Base-by-base conservation (phyloP, 805 yeast genomes). In the Yamadazyma paraphyllophila region DNA sequence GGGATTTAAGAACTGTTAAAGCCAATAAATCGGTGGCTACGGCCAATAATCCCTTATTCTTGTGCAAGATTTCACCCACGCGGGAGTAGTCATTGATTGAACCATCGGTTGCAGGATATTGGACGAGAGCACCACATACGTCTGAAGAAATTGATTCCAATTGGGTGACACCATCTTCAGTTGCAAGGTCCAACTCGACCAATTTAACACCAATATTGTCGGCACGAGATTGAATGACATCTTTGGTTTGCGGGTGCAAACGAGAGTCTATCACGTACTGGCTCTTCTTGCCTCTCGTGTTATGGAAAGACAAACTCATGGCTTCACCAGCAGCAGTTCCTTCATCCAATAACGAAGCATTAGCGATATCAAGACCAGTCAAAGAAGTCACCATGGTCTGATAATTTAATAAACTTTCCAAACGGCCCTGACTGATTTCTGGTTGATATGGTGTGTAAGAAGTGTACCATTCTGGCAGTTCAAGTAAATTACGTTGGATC, bases 361-460 rank as follows among this genome's bases (percentile, higher is more conserved):
- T 94, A 41, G 98, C 91, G 57, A 94, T 82, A n/a, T 89, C 85
- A 68, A 94, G 75, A 1, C 98, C 99, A 0, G 99, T 94, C 53
- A 94, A 76, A 49, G 94, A 96, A 25, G 90, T 68, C 12, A 94
- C 76, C 59, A 92, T 74, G n/a, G 99, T 94, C 70, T 94, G 99
- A 70, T 79, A 94, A 67, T 94, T 94, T 51, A 94, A 72, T 51
- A 94, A 72, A 16, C 94, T 82, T 69, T 92, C 96, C 57, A 94
- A 76, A 57, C 99, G 82, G 44, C 99, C 99, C 68, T 94, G 99
- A 1, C 97, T 86, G 47, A 94, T 91, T 65, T 94, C 99, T 0
- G 99, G 97, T 71, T 94, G 99, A 66, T 94, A 94, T 30, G 99
- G 99, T 17, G 99, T 94, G 65, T 94, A 94, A 1, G 97, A 89